Evolutionary conservation across 164 flowering plant genomes (phyloP).

Genomic region (Kingdonia uniflora): DNA sequence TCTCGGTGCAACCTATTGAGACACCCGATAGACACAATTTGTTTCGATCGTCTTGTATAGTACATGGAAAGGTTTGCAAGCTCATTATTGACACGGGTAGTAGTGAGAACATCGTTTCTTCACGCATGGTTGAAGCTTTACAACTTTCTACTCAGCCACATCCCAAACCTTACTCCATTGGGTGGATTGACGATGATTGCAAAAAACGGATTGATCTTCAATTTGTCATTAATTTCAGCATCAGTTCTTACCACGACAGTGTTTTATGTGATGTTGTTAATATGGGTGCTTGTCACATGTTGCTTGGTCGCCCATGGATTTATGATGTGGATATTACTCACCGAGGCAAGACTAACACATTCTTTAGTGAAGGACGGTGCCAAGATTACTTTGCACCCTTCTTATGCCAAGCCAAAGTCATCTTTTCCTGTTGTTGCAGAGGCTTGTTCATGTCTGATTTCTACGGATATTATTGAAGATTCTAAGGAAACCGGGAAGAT

Average conservation of each 20-base stretch:
- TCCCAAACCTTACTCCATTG: neutral
- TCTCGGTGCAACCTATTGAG: neutral
- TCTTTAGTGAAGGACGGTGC: neutral
- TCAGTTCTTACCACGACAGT: neutral
- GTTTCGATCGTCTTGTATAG: neutral
- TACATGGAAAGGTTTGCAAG: neutral
- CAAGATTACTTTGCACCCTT: neutral
- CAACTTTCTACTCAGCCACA: slow-evolving; percentile 2
- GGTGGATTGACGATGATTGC: neutral
- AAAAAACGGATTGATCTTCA: neutral
- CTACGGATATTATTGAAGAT: too few relatives aligned
- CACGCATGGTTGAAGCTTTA: neutral
- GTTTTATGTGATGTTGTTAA: neutral
- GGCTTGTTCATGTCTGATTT: too few relatives aligned
- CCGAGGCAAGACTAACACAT: neutral
- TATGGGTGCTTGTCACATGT: neutral
- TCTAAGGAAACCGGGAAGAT: too few relatives aligned
- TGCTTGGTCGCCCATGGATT: neutral
- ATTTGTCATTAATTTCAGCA: neutral
- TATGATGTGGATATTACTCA: neutral
- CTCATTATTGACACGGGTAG: neutral
- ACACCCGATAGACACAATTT: neutral
- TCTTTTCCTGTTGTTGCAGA: neutral
- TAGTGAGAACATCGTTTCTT: neutral
- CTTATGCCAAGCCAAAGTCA: neutral